These are phyloP conservation scores for Pleurotus eryngii DNA, from an alignment of 768 basidiomycete genomes.

Conservation along the genomic window DNA sequence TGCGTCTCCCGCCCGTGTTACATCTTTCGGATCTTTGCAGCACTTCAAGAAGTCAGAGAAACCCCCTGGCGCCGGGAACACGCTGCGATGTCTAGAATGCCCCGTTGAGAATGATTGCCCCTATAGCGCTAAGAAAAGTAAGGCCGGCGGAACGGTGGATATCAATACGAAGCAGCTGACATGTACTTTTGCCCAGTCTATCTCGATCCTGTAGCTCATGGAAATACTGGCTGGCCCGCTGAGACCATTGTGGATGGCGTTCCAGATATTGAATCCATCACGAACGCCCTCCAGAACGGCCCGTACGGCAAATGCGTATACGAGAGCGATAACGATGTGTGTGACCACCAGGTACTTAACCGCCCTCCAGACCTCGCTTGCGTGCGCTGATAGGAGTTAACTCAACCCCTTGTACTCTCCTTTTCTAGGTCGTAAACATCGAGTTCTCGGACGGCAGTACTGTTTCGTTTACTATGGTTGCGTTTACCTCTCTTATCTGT, in stretches of 20 bases:
- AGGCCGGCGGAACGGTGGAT: slow-evolving; percentile 12
- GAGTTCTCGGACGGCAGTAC: slow-evolving; percentile 82
- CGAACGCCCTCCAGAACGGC: slow-evolving; percentile 61
- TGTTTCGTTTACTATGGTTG: slow-evolving; percentile 87
- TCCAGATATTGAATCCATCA: slow-evolving; percentile 85
- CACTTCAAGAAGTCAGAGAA: slow-evolving; percentile 78
- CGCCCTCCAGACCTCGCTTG: neutral
- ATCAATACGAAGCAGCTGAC: too few relatives aligned
- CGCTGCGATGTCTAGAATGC: slow-evolving; percentile 77
- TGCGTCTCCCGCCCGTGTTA: slow-evolving; percentile 60
- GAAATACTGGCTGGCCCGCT: slow-evolving; percentile 62
- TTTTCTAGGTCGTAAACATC: slow-evolving; percentile 67
- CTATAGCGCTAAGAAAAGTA: slow-evolving; percentile 86
- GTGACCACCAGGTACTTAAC: slow-evolving; percentile 65
- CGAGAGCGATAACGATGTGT: slow-evolving; percentile 81
- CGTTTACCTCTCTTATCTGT: slow-evolving; percentile 76
- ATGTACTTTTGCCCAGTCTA: slow-evolving; percentile 52
- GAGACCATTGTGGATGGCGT: slow-evolving; percentile 70
- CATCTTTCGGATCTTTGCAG: slow-evolving; percentile 82
- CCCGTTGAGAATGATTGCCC: slow-evolving; percentile 68
- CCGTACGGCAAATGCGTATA: slow-evolving; percentile 86
- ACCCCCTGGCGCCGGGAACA: slow-evolving; percentile 63
- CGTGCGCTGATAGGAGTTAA: too few relatives aligned
- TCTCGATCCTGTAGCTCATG: slow-evolving; percentile 63
- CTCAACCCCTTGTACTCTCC: neutral